Conservation (phyloP, 352 stramenopile species). For the Globisporangium rhizosaccharum region DNA sequence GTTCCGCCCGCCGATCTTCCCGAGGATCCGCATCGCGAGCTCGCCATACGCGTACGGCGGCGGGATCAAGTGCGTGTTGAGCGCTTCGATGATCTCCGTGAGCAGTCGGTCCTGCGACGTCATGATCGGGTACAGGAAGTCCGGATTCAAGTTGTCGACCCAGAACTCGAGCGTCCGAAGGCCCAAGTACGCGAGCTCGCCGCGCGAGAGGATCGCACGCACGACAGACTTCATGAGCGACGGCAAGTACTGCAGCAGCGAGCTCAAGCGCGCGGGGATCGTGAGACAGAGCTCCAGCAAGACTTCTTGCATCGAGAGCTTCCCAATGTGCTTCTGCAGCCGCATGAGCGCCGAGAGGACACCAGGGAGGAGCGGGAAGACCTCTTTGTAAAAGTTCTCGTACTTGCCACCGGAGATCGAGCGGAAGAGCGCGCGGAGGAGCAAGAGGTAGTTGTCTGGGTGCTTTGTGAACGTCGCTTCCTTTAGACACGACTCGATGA, state of each 20-base stretch:
- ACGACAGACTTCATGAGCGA: slow-evolving; percentile 95
- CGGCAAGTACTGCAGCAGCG: slow-evolving; percentile 95
- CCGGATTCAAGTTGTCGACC: slow-evolving; percentile 98
- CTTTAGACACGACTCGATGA: slow-evolving; percentile 92
- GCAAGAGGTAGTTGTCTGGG: slow-evolving; percentile 93
- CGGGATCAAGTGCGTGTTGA: slow-evolving; percentile 94
- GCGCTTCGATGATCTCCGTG: slow-evolving; percentile 93
- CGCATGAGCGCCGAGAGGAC: slow-evolving; percentile 93
- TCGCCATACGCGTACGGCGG: slow-evolving; percentile 97
- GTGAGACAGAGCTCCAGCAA: slow-evolving; percentile 96
- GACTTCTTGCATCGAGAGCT: slow-evolving; percentile 85
- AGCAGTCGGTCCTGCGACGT: slow-evolving; percentile 85
- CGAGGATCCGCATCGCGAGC: slow-evolving; percentile 93
- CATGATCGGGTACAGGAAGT: slow-evolving; percentile 95
- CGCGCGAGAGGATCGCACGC: slow-evolving; percentile 90
- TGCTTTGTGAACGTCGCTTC: slow-evolving; percentile 88
- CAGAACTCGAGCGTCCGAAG: slow-evolving; percentile 97
- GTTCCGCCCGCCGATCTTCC: slow-evolving; percentile 95
- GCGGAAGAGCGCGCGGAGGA: slow-evolving; percentile 93
- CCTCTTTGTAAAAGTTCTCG: slow-evolving; percentile 97
- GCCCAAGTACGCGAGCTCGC: slow-evolving; percentile 94
- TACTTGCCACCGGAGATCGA: slow-evolving; percentile 97
- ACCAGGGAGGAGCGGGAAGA: slow-evolving; percentile 91
- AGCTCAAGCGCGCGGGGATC: slow-evolving; percentile 93
- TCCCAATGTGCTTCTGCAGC: slow-evolving; percentile 87